Conservation (phyloP, 169 alveolate species). For the Cryptosporidium canis region DNA sequence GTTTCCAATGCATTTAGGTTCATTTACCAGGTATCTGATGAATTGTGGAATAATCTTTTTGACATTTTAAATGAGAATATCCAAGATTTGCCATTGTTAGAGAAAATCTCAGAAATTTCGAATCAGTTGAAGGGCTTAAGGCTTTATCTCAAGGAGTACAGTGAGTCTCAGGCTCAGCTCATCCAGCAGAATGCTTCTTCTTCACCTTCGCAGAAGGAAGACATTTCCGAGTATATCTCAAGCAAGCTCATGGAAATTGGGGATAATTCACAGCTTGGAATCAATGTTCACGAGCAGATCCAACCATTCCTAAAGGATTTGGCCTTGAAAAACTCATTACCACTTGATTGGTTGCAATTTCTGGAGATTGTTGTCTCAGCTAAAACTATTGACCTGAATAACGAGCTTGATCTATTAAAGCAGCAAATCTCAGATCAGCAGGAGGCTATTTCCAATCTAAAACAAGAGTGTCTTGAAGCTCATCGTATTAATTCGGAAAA, state of each 20-base stretch:
- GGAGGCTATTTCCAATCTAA: background rate
- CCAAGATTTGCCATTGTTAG: background rate
- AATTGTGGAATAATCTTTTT: conserved; percentile 23
- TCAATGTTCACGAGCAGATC: background rate
- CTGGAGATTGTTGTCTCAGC: conserved; percentile 9
- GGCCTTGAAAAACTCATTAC: conserved; percentile 13
- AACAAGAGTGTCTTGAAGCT: conserved; percentile 16
- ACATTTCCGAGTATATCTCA: conserved; percentile 30
- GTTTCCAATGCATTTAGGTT: conserved; percentile 62
- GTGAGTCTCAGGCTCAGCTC: background rate
- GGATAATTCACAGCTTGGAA: background rate
- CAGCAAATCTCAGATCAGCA: background rate
- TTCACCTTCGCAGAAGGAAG: background rate
- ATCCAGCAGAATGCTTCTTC: background rate
- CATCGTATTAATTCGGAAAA: background rate
- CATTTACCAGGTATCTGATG: conserved; percentile 54
- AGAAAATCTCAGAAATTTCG: background rate
- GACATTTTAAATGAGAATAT: background rate
- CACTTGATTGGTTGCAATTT: conserved; percentile 58
- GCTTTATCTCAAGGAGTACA: conserved; percentile 17
- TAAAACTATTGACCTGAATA: conserved; percentile 19
- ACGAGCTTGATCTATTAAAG: background rate
- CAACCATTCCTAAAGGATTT: conserved; percentile 16
- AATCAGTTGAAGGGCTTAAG: conserved; percentile 31
- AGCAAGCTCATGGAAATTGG: conserved; percentile 59